phyloP scores from a whole-genome alignment of 345 rosid species.

The Arabidopsis suecica region DNA sequence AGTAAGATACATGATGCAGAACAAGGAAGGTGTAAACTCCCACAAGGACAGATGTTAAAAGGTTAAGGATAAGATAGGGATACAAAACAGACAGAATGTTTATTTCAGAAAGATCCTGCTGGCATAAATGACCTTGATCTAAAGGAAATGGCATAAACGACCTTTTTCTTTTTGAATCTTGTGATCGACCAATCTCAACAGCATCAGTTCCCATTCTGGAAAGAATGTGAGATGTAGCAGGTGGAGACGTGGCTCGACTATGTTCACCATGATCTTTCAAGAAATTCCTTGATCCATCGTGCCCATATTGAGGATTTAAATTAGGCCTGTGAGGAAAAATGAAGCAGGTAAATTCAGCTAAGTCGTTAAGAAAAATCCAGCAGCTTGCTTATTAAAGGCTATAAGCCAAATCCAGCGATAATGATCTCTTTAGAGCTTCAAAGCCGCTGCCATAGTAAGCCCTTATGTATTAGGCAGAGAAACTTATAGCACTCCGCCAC shows the following conservation, averaged over 20 bases:
- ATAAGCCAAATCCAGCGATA: constrained; percentile 42
- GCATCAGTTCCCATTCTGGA: constrained; percentile 60
- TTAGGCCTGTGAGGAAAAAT: constrained; percentile 52
- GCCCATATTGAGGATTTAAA: constrained; percentile 54
- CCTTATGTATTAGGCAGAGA: constrained; percentile 18
- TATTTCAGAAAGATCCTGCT: constrained; percentile 40
- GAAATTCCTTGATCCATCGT: constrained; percentile 48
- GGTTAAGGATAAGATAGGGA: constrained; percentile 12
- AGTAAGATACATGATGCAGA: constrained; percentile 36
- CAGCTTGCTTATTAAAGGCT: constrained; percentile 46
- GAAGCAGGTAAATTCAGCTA: constrained; percentile 20
- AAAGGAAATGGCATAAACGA: constrained; percentile 51
- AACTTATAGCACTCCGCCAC: constrained; percentile 10
- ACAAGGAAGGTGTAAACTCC: constrained; percentile 14
- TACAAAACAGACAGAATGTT: constrained; percentile 32
- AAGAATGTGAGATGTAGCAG: constrained; percentile 59
- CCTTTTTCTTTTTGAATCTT: constrained; percentile 62
- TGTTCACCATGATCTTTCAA: constrained; percentile 49
- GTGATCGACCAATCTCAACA: constrained; percentile 60
- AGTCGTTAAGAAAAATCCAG: constrained; percentile 33
- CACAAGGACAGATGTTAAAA: constrained; percentile 1
- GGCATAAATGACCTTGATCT: constrained; percentile 46
- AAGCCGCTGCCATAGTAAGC: constrained; percentile 38
- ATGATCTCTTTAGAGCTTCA: constrained; percentile 38
- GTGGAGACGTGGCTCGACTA: constrained; percentile 50